A percentile compares a stretch with the other conserved stretches of the same genome.
Evolutionary conservation across 495 filamentous ascomycete species (phyloP).

Genomic region (Xylaria sp.): DNA sequence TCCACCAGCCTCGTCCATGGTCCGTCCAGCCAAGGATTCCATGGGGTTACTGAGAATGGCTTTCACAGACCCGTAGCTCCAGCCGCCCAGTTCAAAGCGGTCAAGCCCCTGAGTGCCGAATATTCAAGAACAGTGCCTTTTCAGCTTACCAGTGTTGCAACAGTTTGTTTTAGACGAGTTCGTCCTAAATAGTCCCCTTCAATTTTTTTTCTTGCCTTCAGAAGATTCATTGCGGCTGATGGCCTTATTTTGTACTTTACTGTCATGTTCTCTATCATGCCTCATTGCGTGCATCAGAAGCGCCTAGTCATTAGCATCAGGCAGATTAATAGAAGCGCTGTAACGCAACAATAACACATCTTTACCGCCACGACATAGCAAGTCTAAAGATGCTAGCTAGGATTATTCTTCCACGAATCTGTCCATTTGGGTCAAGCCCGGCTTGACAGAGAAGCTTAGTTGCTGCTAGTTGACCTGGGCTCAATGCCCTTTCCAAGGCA

Average conservation of each 20-base stretch:
- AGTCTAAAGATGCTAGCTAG: neutral
- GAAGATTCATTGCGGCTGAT: neutral
- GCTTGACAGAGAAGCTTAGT: neutral
- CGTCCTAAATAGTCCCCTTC: neutral
- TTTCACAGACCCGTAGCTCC: neutral
- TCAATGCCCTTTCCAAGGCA: neutral
- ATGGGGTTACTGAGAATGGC: neutral
- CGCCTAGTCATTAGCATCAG: neutral
- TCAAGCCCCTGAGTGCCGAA: neutral
- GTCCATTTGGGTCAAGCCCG: neutral
- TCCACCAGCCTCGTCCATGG: neutral
- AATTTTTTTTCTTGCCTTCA: neutral
- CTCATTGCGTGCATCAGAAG: neutral
- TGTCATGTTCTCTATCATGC: neutral
- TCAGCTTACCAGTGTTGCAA: neutral
- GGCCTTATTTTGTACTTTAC: neutral
- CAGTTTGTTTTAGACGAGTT: too few species aligned
- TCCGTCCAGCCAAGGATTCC: too few species aligned
- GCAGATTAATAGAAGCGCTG: neutral
- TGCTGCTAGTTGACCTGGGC: neutral
- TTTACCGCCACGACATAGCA: neutral
- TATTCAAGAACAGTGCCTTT: neutral
- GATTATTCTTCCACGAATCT: neutral
- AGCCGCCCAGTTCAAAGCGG: neutral
- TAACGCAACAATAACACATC: conserved; percentile 2